A percentile compares a stretch with the other conserved stretches of the same genome.
Conservation (phyloP, 2,329 filamentous ascomycete species). For the Lasiodiplodia gonubiensis region DNA sequence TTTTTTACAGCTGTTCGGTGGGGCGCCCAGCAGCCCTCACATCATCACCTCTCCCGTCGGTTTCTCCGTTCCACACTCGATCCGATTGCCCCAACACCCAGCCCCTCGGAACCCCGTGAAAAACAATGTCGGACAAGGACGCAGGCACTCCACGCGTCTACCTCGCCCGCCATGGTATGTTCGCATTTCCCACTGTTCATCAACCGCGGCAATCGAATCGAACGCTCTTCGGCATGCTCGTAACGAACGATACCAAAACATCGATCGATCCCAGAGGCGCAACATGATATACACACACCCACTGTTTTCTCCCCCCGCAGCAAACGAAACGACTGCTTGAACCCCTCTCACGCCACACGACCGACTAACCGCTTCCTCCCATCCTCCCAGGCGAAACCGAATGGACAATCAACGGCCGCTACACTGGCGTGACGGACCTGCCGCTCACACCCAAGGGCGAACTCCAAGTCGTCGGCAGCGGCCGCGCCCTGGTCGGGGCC, state of each 20-base stretch:
- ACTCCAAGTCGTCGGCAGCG: slow-evolving; percentile 53
- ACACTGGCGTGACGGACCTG: slow-evolving; percentile 54
- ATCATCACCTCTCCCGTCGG: neutral
- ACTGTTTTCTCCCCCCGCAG: slow-evolving; percentile 61
- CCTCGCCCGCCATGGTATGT: slow-evolving; percentile 35
- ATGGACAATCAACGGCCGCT: slow-evolving; percentile 56
- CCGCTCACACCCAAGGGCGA: slow-evolving; percentile 43
- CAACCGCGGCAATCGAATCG: slow-evolving; percentile 1
- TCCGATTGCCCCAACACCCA: slow-evolving; percentile 4
- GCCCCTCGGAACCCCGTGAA: neutral
- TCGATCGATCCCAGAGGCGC: neutral
- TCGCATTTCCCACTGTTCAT: neutral
- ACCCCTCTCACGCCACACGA: slow-evolving; percentile 53
- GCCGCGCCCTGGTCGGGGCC: slow-evolving; percentile 54
- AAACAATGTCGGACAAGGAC: slow-evolving; percentile 35
- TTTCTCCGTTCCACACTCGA: neutral
- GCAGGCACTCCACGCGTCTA: slow-evolving; percentile 36
- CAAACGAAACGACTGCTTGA: slow-evolving; percentile 34
- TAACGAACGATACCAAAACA: neutral
- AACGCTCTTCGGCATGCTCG: neutral
- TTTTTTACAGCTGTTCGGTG: neutral
- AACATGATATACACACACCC: neutral
- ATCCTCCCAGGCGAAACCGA: slow-evolving; percentile 49
- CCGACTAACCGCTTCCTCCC: slow-evolving; percentile 59
- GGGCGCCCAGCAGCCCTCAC: neutral